These are phyloP conservation scores for Colletotrichum lindemuthianum DNA, from an alignment of 2,329 filamentous ascomycete species.

Conservation along the genomic window DNA sequence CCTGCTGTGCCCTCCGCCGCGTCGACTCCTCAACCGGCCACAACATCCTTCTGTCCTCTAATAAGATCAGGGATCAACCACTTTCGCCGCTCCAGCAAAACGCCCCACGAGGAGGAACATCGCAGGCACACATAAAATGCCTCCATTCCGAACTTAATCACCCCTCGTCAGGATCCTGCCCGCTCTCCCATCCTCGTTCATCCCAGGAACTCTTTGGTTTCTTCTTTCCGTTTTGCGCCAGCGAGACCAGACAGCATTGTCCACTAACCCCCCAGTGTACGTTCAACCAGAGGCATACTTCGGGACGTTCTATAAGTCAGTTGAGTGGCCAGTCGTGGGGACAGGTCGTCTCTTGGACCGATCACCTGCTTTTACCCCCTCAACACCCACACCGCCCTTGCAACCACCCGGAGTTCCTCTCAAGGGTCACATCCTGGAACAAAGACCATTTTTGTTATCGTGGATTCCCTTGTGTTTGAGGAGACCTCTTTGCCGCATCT, in stretches of 20 bases:
- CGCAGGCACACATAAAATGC: constrained; percentile 39
- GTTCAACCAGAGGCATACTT: constrained; percentile 26
- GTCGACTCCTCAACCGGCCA: constrained; percentile 34
- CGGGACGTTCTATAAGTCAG: constrained; percentile 32
- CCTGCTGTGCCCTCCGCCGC: constrained; percentile 16
- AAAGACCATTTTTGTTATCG: constrained; percentile 35
- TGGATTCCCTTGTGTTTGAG: constrained; percentile 38
- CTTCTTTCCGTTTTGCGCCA: constrained; percentile 37
- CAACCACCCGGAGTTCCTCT: constrained; percentile 33
- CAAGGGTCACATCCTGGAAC: constrained; percentile 36
- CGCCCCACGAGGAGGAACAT: constrained; percentile 33
- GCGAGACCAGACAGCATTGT: constrained; percentile 34
- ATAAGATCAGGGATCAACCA: constrained; percentile 36
- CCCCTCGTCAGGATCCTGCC: constrained; percentile 31
- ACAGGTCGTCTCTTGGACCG: constrained; percentile 37
- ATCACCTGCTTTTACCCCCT: constrained; percentile 35
- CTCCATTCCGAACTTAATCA: constrained; percentile 38
- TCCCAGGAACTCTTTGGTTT: constrained; percentile 35
- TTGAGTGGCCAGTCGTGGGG: constrained; percentile 36
- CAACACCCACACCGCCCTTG: constrained; percentile 36
- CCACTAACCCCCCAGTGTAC: constrained; percentile 36
- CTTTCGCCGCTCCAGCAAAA: constrained; percentile 25
- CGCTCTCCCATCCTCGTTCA: constrained; percentile 35
- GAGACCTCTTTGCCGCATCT: constrained; percentile 33
- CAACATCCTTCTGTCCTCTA: constrained; percentile 25